Conservation (phyloP, 176 grass and related monocot genomes). For the Stipa capillata region DNA sequence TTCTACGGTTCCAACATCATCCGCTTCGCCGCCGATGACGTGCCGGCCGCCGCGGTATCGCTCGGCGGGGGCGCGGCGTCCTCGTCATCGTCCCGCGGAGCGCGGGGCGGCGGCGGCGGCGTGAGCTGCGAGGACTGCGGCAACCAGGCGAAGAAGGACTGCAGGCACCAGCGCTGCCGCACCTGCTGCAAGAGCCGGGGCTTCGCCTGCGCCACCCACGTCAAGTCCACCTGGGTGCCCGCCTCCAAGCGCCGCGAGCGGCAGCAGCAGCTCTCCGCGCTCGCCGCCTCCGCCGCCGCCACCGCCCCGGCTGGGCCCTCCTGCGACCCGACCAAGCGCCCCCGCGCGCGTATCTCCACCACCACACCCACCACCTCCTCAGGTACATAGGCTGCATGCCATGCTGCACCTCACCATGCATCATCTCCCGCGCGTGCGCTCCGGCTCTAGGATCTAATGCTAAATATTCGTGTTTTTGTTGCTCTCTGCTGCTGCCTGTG, state of each 20-base stretch:
- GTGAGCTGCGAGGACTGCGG: constrained; percentile 97
- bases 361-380: constrained; percentile 41
- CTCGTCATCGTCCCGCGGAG: constrained; percentile 22
- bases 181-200: constrained; percentile 98
- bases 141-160: constrained; percentile 98
- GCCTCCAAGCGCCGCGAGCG: constrained; percentile 85
- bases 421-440: too few species aligned
- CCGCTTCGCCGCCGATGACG: constrained; percentile 77
- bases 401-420: too few species aligned
- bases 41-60: not conserved
- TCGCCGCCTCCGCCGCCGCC: constrained; percentile 19
- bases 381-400: constrained; percentile 56
- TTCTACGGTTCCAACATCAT: constrained; percentile 60
- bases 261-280: constrained; percentile 51
- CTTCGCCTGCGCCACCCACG: constrained; percentile 61
- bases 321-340: constrained; percentile 41
- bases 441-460: not conserved
- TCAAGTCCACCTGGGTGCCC: constrained; percentile 94
- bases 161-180: constrained; percentile 71
- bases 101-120: not conserved
- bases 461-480: not conserved
- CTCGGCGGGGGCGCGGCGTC: constrained; percentile 21
- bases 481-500: not conserved
- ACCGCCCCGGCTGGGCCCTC: constrained; percentile 18
- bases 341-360: constrained; percentile 5